Conservation (phyloP, 2,329 filamentous ascomycete species). For the Ambrosiella beaveri region DNA sequence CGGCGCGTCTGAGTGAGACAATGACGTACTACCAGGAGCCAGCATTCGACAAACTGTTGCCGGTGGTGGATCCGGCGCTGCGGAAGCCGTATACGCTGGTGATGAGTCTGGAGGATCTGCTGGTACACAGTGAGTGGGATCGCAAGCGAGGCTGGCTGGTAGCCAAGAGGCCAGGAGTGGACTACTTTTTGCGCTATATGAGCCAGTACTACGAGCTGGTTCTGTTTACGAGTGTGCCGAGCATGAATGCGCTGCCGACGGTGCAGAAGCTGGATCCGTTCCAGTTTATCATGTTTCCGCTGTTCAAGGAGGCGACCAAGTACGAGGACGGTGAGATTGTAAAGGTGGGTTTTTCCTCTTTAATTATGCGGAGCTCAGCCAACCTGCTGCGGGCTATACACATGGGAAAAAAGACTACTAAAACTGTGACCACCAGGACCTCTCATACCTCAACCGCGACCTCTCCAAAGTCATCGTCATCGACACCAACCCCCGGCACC, state of each 20-base stretch:
- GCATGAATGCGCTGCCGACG: constrained; percentile 68
- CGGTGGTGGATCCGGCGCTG: constrained; percentile 60
- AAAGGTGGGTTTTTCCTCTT: constrained; percentile 46
- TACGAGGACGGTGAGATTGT: constrained; percentile 93
- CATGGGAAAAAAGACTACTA: background rate
- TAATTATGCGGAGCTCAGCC: background rate
- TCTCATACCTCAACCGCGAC: constrained; percentile 94
- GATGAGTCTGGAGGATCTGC: constrained; percentile 78
- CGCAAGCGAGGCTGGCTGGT: constrained; percentile 89
- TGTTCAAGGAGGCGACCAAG: constrained; percentile 91
- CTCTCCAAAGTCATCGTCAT: constrained; percentile 89
- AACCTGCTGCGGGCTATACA: background rate
- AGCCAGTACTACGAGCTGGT: constrained; percentile 97
- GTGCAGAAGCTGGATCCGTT: constrained; percentile 89
- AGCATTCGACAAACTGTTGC: constrained; percentile 82
- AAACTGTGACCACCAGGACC: constrained; percentile 40
- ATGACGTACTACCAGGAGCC: constrained; percentile 92
- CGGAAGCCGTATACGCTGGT: constrained; percentile 84
- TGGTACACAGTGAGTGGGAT: constrained; percentile 89
- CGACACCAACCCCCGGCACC: constrained; percentile 69
- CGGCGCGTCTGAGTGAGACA: constrained; percentile 55
- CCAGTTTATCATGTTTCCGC: constrained; percentile 84
- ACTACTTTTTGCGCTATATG: constrained; percentile 94
- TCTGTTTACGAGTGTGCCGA: constrained; percentile 80
- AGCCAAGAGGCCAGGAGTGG: constrained; percentile 84